These are phyloP conservation scores for Pleurotus sapidus DNA, from an alignment of 768 basidiomycete genomes.

Conservation along the genomic window DNA sequence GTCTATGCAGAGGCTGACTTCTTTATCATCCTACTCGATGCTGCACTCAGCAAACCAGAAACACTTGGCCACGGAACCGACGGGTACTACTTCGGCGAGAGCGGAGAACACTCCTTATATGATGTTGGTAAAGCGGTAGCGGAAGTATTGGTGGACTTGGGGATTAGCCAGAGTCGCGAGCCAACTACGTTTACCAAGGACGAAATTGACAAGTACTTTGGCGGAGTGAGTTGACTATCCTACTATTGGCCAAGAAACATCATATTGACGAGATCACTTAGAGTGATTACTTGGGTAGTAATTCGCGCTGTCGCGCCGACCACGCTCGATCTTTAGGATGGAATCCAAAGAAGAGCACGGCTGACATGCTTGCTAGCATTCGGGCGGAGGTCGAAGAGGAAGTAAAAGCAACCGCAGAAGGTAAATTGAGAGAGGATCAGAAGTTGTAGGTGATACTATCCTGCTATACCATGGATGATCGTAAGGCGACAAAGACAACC, in stretches of 20 bases:
- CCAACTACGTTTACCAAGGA: constrained; percentile 43
- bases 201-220: constrained; percentile 39
- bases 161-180: constrained; percentile 30
- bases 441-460: too few species aligned
- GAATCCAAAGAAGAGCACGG: constrained; percentile 18
- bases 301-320: constrained; percentile 19
- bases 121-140: constrained; percentile 35
- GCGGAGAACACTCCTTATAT: constrained; percentile 39
- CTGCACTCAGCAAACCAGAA: constrained; percentile 25
- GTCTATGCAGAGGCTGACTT: constrained; percentile 36
- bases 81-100: constrained; percentile 50
- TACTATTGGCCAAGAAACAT: constrained; percentile 8
- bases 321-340: constrained; percentile 22
- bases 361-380: constrained; percentile 15
- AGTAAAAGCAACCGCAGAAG: too few species aligned
- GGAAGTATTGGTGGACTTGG: constrained; percentile 28
- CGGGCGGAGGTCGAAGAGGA: constrained; percentile 5
- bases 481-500: too few species aligned
- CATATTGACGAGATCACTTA: constrained; percentile 1
- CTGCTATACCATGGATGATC: too few species aligned
- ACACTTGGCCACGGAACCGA: constrained; percentile 35
- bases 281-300: constrained; percentile 18
- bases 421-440: too few species aligned
- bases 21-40: constrained; percentile 39
- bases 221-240: constrained; percentile 21